A percentile compares a stretch with the other conserved stretches of the same genome.
Evolutionary conservation across 164 flowering plant species (phyloP).

Genomic region (Echeveria elegans): DNA sequence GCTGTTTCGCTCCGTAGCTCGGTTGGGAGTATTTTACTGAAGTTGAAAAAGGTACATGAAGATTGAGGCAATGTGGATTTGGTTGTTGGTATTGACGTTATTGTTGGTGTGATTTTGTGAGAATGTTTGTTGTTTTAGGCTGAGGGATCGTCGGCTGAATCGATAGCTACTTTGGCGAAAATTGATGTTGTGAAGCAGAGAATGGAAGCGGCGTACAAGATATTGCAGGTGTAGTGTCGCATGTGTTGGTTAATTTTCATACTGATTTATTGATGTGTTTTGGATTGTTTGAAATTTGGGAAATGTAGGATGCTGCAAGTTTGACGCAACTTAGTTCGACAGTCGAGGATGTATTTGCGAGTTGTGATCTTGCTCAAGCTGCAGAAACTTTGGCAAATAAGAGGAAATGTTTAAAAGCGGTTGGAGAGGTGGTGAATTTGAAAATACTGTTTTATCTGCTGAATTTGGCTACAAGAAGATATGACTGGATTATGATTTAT

Average conservation of each 20-base stretch:
- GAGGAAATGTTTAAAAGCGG: constrained; percentile 98
- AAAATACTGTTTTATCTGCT: background rate
- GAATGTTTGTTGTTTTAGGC: constrained; percentile 38
- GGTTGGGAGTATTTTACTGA: constrained; percentile 63
- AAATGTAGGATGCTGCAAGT: constrained; percentile 91
- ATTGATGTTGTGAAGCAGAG: constrained; percentile 88
- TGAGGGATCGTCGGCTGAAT: constrained; percentile 94
- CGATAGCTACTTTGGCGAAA: constrained; percentile 88
- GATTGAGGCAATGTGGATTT: background rate
- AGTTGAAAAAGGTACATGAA: constrained; percentile 74
- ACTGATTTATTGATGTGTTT: too few relatives aligned
- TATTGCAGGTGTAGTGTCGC: constrained; percentile 65
- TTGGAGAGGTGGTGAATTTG: constrained; percentile 69
- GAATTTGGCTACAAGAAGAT: background rate
- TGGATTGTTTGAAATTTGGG: background rate
- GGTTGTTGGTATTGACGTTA: background rate
- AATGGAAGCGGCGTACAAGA: constrained; percentile 96
- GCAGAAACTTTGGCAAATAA: constrained; percentile 96
- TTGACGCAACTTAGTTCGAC: constrained; percentile 92
- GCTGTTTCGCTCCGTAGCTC: constrained; percentile 74
- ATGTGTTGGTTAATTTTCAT: too few relatives aligned
- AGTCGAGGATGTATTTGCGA: constrained; percentile 97
- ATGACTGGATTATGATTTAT: background rate
- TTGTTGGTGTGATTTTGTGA: background rate
- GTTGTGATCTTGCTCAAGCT: constrained; percentile 95